phyloP scores from a whole-genome alignment of 2,329 filamentous ascomycete species.

The Plectosphaerella cucumerina region DNA sequence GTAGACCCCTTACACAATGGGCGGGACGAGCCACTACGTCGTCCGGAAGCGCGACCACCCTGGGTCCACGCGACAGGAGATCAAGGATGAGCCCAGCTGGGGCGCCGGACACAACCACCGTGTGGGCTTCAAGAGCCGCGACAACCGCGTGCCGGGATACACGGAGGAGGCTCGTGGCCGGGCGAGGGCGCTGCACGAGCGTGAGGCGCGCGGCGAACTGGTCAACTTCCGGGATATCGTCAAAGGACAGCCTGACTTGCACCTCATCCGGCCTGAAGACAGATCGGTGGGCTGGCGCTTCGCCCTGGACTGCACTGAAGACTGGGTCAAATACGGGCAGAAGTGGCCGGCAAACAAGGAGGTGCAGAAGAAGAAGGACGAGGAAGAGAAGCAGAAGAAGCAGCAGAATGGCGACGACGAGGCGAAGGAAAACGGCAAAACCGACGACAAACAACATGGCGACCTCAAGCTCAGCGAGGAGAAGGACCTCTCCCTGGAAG shows the following conservation, averaged over 20 bases:
- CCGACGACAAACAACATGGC: conserved; percentile 15
- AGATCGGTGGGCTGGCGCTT: conserved; percentile 44
- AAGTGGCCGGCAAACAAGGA: conserved; percentile 42
- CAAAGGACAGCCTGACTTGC: conserved; percentile 31
- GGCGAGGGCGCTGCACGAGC: conserved; percentile 2
- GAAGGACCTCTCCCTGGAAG: conserved; percentile 31
- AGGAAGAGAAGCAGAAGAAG: conserved; percentile 16
- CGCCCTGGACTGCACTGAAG: conserved; percentile 42
- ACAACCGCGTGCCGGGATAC: conserved; percentile 29
- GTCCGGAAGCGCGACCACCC: conserved; percentile 20
- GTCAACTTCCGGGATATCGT: conserved; percentile 34
- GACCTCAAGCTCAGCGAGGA: conserved; percentile 11
- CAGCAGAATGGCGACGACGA: conserved; percentile 8
- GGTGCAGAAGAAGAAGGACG: conserved; percentile 19
- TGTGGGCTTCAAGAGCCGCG: conserved; percentile 31
- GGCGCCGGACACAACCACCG: conserved; percentile 28
- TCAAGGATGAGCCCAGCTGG: conserved; percentile 39
- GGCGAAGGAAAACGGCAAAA: conserved; percentile 14
- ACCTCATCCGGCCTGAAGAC: conserved; percentile 36
- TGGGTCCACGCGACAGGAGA: conserved; percentile 32
- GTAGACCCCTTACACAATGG: neutral
- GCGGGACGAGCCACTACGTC: conserved; percentile 7
- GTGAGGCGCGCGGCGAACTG: conserved; percentile 19
- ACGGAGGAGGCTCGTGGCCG: conserved; percentile 6
- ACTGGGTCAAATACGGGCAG: conserved; percentile 42